These are phyloP conservation scores for Ogataea wickerhamii DNA, from an alignment of 805 yeast species.

Conservation along the genomic window DNA sequence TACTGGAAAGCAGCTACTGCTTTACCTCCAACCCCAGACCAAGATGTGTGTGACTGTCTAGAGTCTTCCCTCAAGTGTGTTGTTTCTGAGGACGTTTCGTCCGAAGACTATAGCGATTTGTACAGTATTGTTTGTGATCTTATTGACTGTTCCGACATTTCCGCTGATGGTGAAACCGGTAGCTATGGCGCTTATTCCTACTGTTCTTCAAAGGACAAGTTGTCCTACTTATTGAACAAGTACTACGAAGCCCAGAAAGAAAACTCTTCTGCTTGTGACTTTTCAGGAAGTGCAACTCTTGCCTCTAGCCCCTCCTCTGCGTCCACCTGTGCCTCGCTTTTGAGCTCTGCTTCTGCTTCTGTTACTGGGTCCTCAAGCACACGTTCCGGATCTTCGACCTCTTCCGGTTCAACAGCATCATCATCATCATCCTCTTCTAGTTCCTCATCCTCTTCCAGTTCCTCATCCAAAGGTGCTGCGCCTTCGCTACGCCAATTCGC, in stretches of 20 bases:
- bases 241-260: constrained; percentile 52
- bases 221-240: constrained; percentile 61
- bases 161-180: constrained; percentile 60
- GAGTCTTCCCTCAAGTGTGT: constrained; percentile 53
- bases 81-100: constrained; percentile 47
- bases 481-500: constrained; percentile 15
- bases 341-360: constrained; percentile 43
- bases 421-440: constrained; percentile 19
- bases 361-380: constrained; percentile 33
- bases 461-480: constrained; percentile 30
- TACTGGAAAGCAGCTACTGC: constrained; percentile 66
- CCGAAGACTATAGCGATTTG: constrained; percentile 55
- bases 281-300: constrained; percentile 64
- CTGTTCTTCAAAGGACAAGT: constrained; percentile 68
- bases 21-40: constrained; percentile 77
- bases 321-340: constrained; percentile 46
- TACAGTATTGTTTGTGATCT: constrained; percentile 55
- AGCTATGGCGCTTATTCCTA: constrained; percentile 68
- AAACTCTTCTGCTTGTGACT: constrained; percentile 58
- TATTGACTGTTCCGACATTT: constrained; percentile 59
- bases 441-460: constrained; percentile 23
- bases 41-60: constrained; percentile 63
- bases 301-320: constrained; percentile 37
- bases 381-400: constrained; percentile 18
- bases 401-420: constrained; percentile 18